phyloP scores from a whole-genome alignment of 306 rosid genomes.

The Luffa acutangula region DNA sequence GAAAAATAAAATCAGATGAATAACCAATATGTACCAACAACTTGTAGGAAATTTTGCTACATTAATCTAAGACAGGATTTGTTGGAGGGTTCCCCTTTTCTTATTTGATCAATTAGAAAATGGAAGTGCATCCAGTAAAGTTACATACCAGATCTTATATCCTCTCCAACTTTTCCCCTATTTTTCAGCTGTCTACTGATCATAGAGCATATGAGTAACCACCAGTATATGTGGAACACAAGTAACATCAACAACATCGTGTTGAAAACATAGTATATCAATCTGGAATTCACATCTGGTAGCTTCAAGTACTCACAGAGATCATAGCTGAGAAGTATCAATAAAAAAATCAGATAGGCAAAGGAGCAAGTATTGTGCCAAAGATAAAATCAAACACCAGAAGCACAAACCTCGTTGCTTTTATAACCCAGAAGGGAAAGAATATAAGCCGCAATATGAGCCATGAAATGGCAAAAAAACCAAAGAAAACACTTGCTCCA shows the following conservation, averaged over 20 bases:
- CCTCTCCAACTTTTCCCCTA: slow-evolving; percentile 93
- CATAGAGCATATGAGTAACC: slow-evolving; percentile 89
- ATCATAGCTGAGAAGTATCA: slow-evolving; percentile 52
- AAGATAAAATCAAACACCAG: slow-evolving; percentile 19
- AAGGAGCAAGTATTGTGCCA: slow-evolving; percentile 5
- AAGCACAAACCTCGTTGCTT: slow-evolving; percentile 66
- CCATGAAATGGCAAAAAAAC: slow-evolving; percentile 79
- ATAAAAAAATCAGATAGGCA: slow-evolving; percentile 21
- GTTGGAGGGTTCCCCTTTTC: neutral
- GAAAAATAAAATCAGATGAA: neutral
- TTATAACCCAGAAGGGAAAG: slow-evolving; percentile 86
- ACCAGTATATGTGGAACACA: slow-evolving; percentile 97
- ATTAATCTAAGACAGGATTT: neutral
- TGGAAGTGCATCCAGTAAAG: neutral
- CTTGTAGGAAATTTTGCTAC: neutral
- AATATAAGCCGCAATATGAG: slow-evolving; percentile 63
- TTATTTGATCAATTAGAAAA: neutral
- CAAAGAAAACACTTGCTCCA: slow-evolving; percentile 78
- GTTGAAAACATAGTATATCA: slow-evolving; percentile 66
- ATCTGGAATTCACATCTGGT: slow-evolving; percentile 22
- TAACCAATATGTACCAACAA: neutral
- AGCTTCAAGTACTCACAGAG: slow-evolving; percentile 36
- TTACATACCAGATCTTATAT: slow-evolving; percentile 87
- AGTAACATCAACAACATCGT: slow-evolving; percentile 70
- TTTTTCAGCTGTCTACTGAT: slow-evolving; percentile 68